phyloP scores from a whole-genome alignment of 164 flowering plant species.

The Tinospora cordifolia region DNA sequence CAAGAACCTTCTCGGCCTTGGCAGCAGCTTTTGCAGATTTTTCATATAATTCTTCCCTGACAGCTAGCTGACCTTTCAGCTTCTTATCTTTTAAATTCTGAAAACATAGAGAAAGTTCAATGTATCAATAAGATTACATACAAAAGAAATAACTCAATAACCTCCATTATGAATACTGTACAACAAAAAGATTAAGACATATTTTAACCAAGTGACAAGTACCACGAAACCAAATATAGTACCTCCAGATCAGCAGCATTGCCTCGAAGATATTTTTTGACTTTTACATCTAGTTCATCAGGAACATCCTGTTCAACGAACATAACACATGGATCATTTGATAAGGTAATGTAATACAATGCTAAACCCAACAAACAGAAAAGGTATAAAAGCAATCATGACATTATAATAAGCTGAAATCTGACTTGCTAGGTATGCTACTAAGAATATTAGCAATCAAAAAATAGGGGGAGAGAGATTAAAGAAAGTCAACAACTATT shows the following conservation, averaged over 20 bases:
- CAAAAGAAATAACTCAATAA: background rate
- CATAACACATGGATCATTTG: background rate
- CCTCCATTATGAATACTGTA: background rate
- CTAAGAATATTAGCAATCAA: background rate
- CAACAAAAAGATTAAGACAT: background rate
- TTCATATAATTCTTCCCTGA: constrained; percentile 60
- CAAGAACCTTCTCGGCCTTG: constrained; percentile 68
- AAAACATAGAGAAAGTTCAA: background rate
- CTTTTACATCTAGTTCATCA: constrained; percentile 44
- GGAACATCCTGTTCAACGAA: constrained; percentile 30
- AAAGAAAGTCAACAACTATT: background rate
- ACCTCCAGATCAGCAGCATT: constrained; percentile 71
- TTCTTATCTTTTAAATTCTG: constrained; percentile 79
- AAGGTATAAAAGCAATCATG: background rate
- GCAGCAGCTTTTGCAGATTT: constrained; percentile 83
- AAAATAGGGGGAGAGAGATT: background rate
- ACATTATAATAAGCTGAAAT: background rate
- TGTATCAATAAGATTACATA: too few relatives aligned
- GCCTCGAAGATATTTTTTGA: constrained; percentile 78
- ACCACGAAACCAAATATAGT: constrained; percentile 1
- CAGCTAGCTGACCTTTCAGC: constrained; percentile 66
- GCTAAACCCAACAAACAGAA: background rate
- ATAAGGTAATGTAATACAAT: background rate
- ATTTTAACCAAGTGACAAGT: background rate
- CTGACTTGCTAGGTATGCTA: too few relatives aligned